Conservation (phyloP, 1,139 yeast species). For the Yamadazyma blattariae region DNA sequence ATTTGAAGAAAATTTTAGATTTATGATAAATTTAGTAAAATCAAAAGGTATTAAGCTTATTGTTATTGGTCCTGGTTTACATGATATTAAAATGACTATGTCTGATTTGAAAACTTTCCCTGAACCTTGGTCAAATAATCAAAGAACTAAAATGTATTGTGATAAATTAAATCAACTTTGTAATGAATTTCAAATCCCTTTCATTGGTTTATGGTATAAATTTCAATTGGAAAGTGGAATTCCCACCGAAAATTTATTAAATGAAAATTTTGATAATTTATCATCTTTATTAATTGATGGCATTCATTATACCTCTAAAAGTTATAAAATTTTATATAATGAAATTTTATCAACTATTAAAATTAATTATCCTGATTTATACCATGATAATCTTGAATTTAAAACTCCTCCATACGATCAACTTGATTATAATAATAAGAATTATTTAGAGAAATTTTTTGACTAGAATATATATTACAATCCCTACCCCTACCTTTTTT, state of each 20-base stretch:
- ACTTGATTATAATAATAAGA: slow-evolving; percentile 16
- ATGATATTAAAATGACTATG: slow-evolving; percentile 30
- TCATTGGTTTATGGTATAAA: slow-evolving; percentile 49
- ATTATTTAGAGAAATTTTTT: too few relatives aligned
- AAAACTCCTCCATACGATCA: slow-evolving; percentile 39
- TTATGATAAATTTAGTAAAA: slow-evolving; percentile 36
- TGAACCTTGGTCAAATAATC: slow-evolving; percentile 15
- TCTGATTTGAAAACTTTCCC: slow-evolving; percentile 3
- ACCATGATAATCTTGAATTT: slow-evolving; percentile 32
- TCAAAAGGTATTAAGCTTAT: slow-evolving; percentile 46
- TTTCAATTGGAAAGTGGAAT: slow-evolving; percentile 8
- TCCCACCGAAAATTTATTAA: slow-evolving; percentile 15
- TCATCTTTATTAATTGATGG: slow-evolving; percentile 48
- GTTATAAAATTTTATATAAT: slow-evolving; percentile 52
- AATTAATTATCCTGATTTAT: slow-evolving; percentile 44
- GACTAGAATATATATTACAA: too few relatives aligned
- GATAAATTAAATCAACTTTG: slow-evolving; percentile 50
- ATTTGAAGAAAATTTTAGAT: slow-evolving; percentile 44
- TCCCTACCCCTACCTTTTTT: too few relatives aligned
- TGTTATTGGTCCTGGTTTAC: slow-evolving; percentile 63
- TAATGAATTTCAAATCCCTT: slow-evolving; percentile 40
- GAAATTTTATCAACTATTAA: slow-evolving; percentile 38
- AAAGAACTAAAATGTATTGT: slow-evolving; percentile 44
- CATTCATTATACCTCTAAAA: slow-evolving; percentile 62
- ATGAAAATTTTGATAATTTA: slow-evolving; percentile 16